These are phyloP conservation scores for Fraxinus quadrangulata DNA, from an alignment of 257 asterid species.

Conservation along the genomic window DNA sequence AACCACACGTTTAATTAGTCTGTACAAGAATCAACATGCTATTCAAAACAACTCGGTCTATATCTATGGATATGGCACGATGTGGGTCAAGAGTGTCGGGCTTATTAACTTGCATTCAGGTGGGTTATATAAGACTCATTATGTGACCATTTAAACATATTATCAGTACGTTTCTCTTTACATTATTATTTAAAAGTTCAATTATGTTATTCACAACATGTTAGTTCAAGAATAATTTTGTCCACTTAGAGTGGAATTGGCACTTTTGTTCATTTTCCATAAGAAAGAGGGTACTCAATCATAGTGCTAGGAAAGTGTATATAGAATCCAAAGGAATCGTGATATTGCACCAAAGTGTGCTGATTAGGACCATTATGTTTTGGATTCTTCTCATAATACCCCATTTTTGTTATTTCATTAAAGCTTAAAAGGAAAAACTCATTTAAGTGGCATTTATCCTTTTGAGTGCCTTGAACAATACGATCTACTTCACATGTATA, in stretches of 20 bases:
- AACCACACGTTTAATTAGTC: not conserved
- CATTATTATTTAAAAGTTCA: not conserved
- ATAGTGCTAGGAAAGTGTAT: not conserved
- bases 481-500: no score
- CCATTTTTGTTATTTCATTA: not conserved
- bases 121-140: not conserved
- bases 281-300: conserved; percentile 8
- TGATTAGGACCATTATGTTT: not conserved
- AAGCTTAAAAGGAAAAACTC: not conserved
- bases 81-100: no score
- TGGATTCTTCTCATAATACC: not conserved
- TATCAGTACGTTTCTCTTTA: not conserved
- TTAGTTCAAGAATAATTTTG: not conserved
- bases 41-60: no score
- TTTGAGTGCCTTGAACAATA: no score
- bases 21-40: no score
- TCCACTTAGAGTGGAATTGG: conserved; percentile 23
- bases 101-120: no score
- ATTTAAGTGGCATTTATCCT: no score
- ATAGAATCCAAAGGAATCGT: no score
- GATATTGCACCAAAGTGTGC: not conserved
- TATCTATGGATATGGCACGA: no score
- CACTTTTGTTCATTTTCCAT: conserved; percentile 8
- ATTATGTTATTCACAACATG: not conserved
- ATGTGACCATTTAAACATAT: no score